Evolutionary conservation across 1,284 basidiomycete species (phyloP), one percentile per base, ranked within the genome.

Genomic region (Microbotryum saponariae): DNA sequence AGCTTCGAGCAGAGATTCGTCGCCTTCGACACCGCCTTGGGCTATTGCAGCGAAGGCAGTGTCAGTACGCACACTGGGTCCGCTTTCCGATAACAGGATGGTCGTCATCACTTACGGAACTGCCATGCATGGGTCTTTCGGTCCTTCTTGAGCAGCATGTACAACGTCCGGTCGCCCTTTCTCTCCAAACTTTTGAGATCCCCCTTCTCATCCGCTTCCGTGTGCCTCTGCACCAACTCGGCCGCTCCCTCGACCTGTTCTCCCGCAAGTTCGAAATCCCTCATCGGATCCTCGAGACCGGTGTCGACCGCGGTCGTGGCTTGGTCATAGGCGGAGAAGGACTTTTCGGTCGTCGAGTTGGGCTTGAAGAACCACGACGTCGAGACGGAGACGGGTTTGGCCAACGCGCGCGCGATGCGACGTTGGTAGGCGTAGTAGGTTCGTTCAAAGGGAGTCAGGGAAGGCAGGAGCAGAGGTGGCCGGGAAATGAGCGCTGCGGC

Each of bases 311-410:
- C 77, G 0, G 44, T 51, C n/a, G 51, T 60, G 33, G 51, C 50
- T 46, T 48, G 31, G 47, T 69, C 61, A 9, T 68, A 63, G 18
- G 47, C 46, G 18, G 55, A 42, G 74, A 92, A 97, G 54, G 87
- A 82, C 49, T 85, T 85, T 74, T 93, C 87, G 42, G 94, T 83
- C 4, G 91, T 81, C 0, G 90, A 90, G 1, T 92, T 93, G 62
- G 86, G 85, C 76, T 93, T 93, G 82, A 97, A 97, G 80, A 96
- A 97, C 76, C 96, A 94, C 50, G 91, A 85, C 60, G 84, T 82
- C n/a, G 65, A 63, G 6, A 57, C 45, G 20, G 90, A 87, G 75
- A 91, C 86, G 0, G 93, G 92, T 73, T 92, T 91, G 73, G 88
- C 86, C 49, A 97, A 78, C 6, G 91, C 87, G 69, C 89, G 86